Evolutionary conservation across 305 asterid species (phyloP), one percentile per base, ranked within the genome.

Genomic region (Rubia balearica): DNA sequence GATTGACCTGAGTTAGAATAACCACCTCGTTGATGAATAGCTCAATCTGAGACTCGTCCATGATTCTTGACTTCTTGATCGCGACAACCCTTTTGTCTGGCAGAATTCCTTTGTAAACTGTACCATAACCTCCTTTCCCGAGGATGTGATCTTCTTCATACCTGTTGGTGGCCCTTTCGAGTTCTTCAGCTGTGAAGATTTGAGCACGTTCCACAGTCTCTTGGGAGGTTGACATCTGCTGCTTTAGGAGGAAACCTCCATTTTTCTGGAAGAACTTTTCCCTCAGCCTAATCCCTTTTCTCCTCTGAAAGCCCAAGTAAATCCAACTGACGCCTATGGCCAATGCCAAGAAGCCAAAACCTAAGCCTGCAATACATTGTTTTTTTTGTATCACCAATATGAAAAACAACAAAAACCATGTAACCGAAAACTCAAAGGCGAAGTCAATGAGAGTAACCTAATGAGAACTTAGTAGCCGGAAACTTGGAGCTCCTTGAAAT

Each of bases 91-190:
- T 73, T 21, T 82, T 73, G 69, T 88, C 84, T 0, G n/a, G 71
- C 0, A 86, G 71, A 38, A 86, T 80, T 3, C 94, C 89, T 79
- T 79, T 83, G 76, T 86, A 88, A 0, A 88, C 91, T 0, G 82
- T 78, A 8, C 95, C 91, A 30, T 81, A 80, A 2, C 94, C 94
- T 0, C 94, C 91, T 22, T 65, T 56, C 8, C 89, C 91, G 7
- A 88, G 85, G 24, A 84, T 78, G 2, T 80, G 64, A 41, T 86
- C 86, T 6, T 76, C 85, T 1, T 85, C 82, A 10, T 82, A 87
- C 4, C 78, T 77, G 63, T 85, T 81, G 30, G 89, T 80, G 53
- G 93, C 89, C 40, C 62, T 85, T 42, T 76, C 49, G 6, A 86
- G 78, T 60, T 88, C 91, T 41, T 74, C 74, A 0, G 86, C 84